phyloP scores from a whole-genome alignment of 2,329 filamentous ascomycete genomes.

The Alternaria angustiovoidea region DNA sequence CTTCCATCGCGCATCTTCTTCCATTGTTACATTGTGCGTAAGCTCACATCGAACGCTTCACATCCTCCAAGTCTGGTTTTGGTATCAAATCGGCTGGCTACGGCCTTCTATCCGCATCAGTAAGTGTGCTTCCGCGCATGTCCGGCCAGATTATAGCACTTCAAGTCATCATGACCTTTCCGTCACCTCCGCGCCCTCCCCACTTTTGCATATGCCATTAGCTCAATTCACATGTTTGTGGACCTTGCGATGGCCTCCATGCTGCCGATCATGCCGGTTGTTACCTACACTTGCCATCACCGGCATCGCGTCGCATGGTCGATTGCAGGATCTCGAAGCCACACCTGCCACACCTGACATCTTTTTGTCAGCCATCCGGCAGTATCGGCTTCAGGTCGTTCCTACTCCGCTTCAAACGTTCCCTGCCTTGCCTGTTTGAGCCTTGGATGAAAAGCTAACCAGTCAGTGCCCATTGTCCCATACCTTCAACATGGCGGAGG shows the following conservation, averaged over 20 bases:
- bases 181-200: constrained; percentile 32
- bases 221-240: constrained; percentile 13
- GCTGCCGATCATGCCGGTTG: constrained; percentile 1
- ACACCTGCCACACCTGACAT: neutral
- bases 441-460: constrained; percentile 34
- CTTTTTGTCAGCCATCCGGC: constrained; percentile 26
- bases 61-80: neutral
- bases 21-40: constrained; percentile 4
- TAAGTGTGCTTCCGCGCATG: constrained; percentile 28
- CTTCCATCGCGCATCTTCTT: constrained; percentile 1
- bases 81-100: constrained; percentile 6
- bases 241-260: constrained; percentile 1
- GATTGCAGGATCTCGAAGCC: constrained; percentile 3
- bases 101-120: constrained; percentile 20
- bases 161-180: constrained; percentile 35
- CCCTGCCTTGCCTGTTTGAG: constrained; percentile 17
- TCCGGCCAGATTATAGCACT: constrained; percentile 28
- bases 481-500: constrained; percentile 46
- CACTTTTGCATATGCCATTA: constrained; percentile 22
- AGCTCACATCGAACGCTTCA: neutral
- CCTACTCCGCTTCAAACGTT: constrained; percentile 10
- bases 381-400: constrained; percentile 29
- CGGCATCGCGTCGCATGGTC: constrained; percentile 15
- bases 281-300: constrained; percentile 26
- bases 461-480: constrained; percentile 47